A percentile compares a stretch with the other conserved stretches of the same genome.
Conservation (phyloP, 1,284 basidiomycete genomes). For the Phlebopus sp. region DNA sequence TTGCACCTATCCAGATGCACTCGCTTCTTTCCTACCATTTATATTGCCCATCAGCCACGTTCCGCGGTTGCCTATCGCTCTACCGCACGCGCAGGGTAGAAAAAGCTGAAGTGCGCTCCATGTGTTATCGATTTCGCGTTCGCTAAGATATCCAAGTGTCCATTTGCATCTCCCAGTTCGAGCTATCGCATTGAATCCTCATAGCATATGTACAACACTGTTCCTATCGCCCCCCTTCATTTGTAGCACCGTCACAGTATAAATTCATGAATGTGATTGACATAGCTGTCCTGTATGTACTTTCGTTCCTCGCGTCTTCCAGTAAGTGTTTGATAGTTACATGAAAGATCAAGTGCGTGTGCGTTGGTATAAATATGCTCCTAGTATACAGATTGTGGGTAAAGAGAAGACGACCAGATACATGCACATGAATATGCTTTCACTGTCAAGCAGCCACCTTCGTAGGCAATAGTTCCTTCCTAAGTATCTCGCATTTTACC, state of each 20-base stretch:
- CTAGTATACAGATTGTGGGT: constrained; percentile 22
- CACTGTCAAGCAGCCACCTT: constrained; percentile 12
- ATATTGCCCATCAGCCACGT: constrained; percentile 25
- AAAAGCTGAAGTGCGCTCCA: constrained; percentile 30
- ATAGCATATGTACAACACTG: constrained; percentile 18
- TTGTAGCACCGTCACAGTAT: constrained; percentile 31
- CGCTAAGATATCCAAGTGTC: constrained; percentile 31
- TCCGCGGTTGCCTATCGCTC: constrained; percentile 18
- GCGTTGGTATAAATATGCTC: constrained; percentile 15
- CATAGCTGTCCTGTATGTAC: not conserved
- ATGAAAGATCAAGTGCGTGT: constrained; percentile 3
- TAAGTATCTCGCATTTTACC: constrained; percentile 32
- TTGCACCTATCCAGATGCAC: constrained; percentile 30
- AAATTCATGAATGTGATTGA: constrained; percentile 22
- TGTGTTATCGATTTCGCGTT: constrained; percentile 19
- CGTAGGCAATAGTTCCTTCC: constrained; percentile 21
- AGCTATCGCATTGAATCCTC: constrained; percentile 25
- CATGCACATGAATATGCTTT: constrained; percentile 10
- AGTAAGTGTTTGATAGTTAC: not conserved
- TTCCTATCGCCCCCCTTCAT: constrained; percentile 25
- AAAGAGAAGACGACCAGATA: constrained; percentile 6
- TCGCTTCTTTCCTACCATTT: constrained; percentile 27
- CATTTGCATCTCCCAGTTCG: constrained; percentile 24
- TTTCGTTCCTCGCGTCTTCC: no score
- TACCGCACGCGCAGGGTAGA: constrained; percentile 12